Percentiles rank a stretch among this genome's conserved stretches.
These are phyloP conservation scores for Diddensiella caesifluorescens DNA, from an alignment of 805 yeast species.

Conservation along the genomic window DNA sequence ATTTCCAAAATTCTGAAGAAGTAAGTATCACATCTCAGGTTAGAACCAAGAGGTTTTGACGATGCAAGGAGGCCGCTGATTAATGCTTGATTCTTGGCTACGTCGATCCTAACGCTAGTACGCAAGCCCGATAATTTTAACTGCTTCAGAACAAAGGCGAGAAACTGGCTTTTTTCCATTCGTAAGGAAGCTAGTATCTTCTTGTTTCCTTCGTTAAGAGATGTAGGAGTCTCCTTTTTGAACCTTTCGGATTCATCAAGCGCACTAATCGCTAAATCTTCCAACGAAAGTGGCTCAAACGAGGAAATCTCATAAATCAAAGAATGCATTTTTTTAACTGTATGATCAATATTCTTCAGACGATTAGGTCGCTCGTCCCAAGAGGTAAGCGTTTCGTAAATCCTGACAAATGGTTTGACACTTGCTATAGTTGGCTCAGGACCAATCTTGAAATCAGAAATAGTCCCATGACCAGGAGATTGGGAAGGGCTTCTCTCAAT, in stretches of 20 bases:
- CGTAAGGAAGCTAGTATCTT: conserved; percentile 64
- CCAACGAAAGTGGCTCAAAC: conserved; percentile 44
- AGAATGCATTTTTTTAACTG: conserved; percentile 51
- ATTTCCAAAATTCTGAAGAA: conserved; percentile 72
- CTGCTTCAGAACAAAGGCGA: conserved; percentile 74
- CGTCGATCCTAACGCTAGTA: conserved; percentile 57
- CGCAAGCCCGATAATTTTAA: conserved; percentile 73
- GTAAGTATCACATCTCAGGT: conserved; percentile 41
- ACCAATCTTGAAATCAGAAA: not conserved
- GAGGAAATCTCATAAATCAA: conserved; percentile 36
- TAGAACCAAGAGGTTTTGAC: conserved; percentile 40
- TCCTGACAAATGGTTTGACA: conserved; percentile 39
- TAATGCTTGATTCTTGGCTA: conserved; percentile 55
- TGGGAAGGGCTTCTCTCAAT: too few species aligned
- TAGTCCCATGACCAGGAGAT: conserved; percentile 7
- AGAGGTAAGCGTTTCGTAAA: conserved; percentile 21
- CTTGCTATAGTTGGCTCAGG: conserved; percentile 3
- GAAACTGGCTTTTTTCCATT: conserved; percentile 70
- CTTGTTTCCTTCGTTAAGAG: conserved; percentile 66
- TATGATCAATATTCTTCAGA: conserved; percentile 45
- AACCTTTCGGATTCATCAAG: conserved; percentile 55
- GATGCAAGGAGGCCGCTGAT: conserved; percentile 58
- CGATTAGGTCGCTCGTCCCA: conserved; percentile 57
- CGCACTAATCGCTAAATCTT: conserved; percentile 50
- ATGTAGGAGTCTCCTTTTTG: conserved; percentile 71